Evolutionary conservation across 2,329 filamentous ascomycete genomes (phyloP).

Genomic region (Aspergillus sclerotialis): DNA sequence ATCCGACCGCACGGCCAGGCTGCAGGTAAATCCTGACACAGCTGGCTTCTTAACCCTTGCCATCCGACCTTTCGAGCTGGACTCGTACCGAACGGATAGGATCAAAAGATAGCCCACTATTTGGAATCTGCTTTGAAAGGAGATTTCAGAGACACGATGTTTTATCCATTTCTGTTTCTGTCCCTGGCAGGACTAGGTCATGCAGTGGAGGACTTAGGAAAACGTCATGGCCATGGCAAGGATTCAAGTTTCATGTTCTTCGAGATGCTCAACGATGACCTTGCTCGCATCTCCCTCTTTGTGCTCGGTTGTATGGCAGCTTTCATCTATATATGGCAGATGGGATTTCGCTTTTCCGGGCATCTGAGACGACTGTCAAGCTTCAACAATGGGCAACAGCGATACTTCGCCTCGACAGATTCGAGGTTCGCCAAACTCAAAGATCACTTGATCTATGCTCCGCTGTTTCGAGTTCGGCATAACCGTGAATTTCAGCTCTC

Average conservation of each 20-base stretch:
- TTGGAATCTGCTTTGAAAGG: background rate
- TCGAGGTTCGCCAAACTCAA: constrained; percentile 59
- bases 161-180: constrained; percentile 13
- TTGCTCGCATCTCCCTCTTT: constrained; percentile 56
- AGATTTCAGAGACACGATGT: constrained; percentile 12
- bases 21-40: constrained; percentile 1
- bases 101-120: background rate
- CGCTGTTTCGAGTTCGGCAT: constrained; percentile 37
- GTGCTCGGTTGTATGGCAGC: constrained; percentile 58
- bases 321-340: constrained; percentile 61
- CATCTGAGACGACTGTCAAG: constrained; percentile 69
- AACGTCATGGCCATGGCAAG: constrained; percentile 12
- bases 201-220: constrained; percentile 19
- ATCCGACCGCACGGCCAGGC: constrained; percentile 2
- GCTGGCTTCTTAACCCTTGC: background rate
- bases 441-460: constrained; percentile 52
- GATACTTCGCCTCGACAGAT: constrained; percentile 62
- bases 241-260: background rate
- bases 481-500: constrained; percentile 41
- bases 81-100: constrained; percentile 14
- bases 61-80: constrained; percentile 16
- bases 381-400: constrained; percentile 70
- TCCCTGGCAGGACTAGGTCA: constrained; percentile 22
- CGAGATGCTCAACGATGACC: constrained; percentile 43
- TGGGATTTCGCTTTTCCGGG: constrained; percentile 53